Evolutionary conservation across 176 grass and related monocot genomes (phyloP).

Genomic region (Avena eriantha): DNA sequence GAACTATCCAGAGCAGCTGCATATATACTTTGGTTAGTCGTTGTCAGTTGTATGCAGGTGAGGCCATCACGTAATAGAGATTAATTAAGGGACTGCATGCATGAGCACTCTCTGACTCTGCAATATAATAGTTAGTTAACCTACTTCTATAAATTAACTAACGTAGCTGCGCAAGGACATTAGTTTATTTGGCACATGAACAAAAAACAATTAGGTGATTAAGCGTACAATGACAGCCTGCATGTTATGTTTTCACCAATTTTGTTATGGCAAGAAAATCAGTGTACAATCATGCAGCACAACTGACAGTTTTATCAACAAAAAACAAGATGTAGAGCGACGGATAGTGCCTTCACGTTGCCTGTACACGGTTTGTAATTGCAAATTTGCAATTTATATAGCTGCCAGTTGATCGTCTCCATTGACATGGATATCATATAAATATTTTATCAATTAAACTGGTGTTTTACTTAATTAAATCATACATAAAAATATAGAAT

Average conservation of each 20-base stretch:
- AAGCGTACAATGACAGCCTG: constrained; percentile 19
- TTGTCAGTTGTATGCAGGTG: constrained; percentile 49
- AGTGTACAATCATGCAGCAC: constrained; percentile 39
- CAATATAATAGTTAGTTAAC: neutral
- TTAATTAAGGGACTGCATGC: constrained; percentile 37
- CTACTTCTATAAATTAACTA: neutral
- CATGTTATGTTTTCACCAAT: constrained; percentile 18
- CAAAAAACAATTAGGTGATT: constrained; percentile 10
- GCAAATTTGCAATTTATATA: neutral
- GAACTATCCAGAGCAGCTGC: constrained; percentile 41
- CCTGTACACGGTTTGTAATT: constrained; percentile 4
- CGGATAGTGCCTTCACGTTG: constrained; percentile 37
- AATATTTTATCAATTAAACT: neutral
- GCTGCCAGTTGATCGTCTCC: neutral
- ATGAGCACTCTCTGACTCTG: constrained; percentile 31
- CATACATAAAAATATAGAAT: neutral
- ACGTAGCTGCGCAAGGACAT: neutral
- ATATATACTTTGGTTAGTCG: constrained; percentile 33
- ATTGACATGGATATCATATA: neutral
- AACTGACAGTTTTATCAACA: neutral
- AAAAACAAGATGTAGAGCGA: neutral
- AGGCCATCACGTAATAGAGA: constrained; percentile 64
- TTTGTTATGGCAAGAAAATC: constrained; percentile 36
- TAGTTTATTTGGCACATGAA: constrained; percentile 47
- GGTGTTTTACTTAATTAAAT: neutral